phyloP scores from a whole-genome alignment of 768 basidiomycete species.

The Coprinopsis cinerea region DNA sequence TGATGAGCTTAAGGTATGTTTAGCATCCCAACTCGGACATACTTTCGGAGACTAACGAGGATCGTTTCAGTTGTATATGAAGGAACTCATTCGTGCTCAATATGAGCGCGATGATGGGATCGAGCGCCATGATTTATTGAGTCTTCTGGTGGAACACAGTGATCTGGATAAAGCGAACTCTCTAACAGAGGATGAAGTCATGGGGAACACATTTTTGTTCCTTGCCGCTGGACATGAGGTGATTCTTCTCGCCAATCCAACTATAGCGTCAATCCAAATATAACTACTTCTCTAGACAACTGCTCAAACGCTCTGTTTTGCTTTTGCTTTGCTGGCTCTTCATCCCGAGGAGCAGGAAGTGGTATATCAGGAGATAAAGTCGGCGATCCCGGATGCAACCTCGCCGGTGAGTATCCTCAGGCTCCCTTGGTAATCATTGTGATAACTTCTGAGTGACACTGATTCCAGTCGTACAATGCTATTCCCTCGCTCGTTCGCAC shows the following conservation, averaged over 20 bases:
- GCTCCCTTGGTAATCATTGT: too few relatives aligned
- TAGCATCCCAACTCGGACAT: too few relatives aligned
- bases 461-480: conserved; percentile 25
- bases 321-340: conserved; percentile 37
- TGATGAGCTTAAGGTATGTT: conserved; percentile 32
- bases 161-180: conserved; percentile 25
- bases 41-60: background rate
- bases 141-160: conserved; percentile 42
- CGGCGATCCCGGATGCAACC: conserved; percentile 21
- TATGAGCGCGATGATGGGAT: conserved; percentile 31
- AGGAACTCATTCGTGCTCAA: conserved; percentile 45
- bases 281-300: conserved; percentile 23
- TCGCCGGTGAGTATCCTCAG: conserved; percentile 22
- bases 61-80: conserved; percentile 30
- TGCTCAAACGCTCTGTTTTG: conserved; percentile 34
- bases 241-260: background rate
- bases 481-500: conserved; percentile 25
- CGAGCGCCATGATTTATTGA: conserved; percentile 44
- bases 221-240: conserved; percentile 58
- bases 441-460: background rate
- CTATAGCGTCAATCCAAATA: background rate
- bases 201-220: conserved; percentile 38
- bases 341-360: conserved; percentile 41
- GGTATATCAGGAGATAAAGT: conserved; percentile 31
- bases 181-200: conserved; percentile 35